Evolutionary conservation across 495 filamentous ascomycete genomes (phyloP).

Genomic region (Lasiosphaeris hirsuta): DNA sequence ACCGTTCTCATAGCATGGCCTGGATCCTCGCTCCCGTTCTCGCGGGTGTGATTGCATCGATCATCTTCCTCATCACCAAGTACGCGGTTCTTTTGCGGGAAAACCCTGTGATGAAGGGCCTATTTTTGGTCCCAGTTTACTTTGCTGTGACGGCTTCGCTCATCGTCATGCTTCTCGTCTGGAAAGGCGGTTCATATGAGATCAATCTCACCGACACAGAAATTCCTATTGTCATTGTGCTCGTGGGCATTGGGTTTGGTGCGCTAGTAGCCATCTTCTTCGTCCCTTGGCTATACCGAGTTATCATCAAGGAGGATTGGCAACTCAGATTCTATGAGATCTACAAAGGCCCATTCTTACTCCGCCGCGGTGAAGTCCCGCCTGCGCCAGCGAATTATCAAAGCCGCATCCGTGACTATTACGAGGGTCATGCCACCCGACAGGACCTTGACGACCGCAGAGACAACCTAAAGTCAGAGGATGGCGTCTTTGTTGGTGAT

Average conservation of each 20-base stretch:
- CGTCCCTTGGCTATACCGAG: constrained; percentile 59
- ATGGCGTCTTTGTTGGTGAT: neutral
- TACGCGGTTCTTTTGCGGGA: constrained; percentile 56
- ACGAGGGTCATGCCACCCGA: constrained; percentile 45
- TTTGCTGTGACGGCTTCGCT: constrained; percentile 58
- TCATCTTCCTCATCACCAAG: constrained; percentile 64
- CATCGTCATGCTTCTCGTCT: constrained; percentile 61
- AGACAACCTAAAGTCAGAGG: neutral
- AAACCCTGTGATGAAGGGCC: constrained; percentile 54
- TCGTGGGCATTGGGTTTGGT: constrained; percentile 7
- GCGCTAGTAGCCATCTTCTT: constrained; percentile 40
- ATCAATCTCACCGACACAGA: constrained; percentile 42
- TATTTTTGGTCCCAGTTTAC: constrained; percentile 59
- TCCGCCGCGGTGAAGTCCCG: constrained; percentile 47
- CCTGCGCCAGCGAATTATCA: constrained; percentile 33
- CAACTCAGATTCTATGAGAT: constrained; percentile 57
- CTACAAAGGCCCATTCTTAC: constrained; percentile 53
- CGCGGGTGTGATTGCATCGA: constrained; percentile 50
- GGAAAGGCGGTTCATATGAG: constrained; percentile 47
- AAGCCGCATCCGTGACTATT: constrained; percentile 50
- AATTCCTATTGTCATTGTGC: constrained; percentile 7
- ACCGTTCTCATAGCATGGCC: too few relatives aligned
- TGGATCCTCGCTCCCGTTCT: constrained; percentile 62
- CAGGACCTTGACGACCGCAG: constrained; percentile 42
- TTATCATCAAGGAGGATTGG: constrained; percentile 55